Evolutionary conservation across 176 grass and related monocot genomes (phyloP).

Genomic region (Aechmea fasciata): DNA sequence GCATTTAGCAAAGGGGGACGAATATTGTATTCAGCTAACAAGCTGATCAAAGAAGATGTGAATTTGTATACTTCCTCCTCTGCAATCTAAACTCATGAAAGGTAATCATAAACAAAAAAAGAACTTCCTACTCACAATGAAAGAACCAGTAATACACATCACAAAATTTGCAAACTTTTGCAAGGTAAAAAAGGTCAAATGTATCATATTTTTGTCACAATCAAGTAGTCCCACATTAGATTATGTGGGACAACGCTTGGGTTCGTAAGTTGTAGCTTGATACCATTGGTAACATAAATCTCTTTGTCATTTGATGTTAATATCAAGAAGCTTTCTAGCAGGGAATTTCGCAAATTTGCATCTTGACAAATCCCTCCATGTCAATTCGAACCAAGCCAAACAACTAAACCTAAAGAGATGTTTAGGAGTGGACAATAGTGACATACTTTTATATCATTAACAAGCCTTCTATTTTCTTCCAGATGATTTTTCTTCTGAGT

Average conservation of each 20-base stretch:
- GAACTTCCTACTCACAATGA: background rate
- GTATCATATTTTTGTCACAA: background rate
- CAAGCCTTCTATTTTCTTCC: conserved; percentile 66
- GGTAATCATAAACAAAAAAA: background rate
- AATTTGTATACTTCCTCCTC: conserved; percentile 85
- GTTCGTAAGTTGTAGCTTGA: too few species aligned
- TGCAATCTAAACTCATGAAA: conserved; percentile 43
- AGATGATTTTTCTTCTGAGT: conserved; percentile 67
- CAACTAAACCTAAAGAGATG: too few species aligned
- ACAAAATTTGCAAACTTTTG: background rate
- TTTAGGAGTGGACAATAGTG: conserved; percentile 20
- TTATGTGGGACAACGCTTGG: background rate
- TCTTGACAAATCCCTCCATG: too few species aligned
- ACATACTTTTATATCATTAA: conserved; percentile 78
- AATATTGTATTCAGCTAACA: conserved; percentile 70
- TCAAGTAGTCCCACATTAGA: background rate
- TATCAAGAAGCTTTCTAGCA: background rate
- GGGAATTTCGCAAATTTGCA: background rate
- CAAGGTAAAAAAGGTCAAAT: background rate
- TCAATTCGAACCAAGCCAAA: too few species aligned
- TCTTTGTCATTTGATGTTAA: too few species aligned
- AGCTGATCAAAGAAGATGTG: conserved; percentile 85
- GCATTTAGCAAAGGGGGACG: conserved; percentile 65
- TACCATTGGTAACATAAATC: too few species aligned
- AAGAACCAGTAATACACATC: background rate